Conservation (phyloP, 805 yeast genomes). For the Candida krabiensis region DNA sequence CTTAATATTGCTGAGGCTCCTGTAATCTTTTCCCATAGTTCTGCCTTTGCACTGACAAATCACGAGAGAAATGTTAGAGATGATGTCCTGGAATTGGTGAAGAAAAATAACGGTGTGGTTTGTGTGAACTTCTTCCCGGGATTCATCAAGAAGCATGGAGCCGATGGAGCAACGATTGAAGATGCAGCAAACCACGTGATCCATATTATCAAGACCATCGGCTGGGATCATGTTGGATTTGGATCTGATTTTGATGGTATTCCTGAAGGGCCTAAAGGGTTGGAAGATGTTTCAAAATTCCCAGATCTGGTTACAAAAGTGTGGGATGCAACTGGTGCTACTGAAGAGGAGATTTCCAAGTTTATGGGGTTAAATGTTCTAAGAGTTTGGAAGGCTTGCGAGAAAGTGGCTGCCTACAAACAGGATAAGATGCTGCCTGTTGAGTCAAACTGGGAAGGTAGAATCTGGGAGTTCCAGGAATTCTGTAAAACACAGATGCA, state of each 20-base stretch:
- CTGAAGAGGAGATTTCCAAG: slow-evolving; percentile 43
- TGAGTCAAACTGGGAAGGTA: slow-evolving; percentile 42
- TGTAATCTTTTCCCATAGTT: slow-evolving; percentile 52
- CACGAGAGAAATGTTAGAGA: slow-evolving; percentile 51
- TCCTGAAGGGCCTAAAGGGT: slow-evolving; percentile 43
- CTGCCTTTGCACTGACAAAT: slow-evolving; percentile 39
- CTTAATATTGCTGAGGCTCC: slow-evolving; percentile 44
- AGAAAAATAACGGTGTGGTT: slow-evolving; percentile 49
- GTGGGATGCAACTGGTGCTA: slow-evolving; percentile 35
- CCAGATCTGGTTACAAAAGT: slow-evolving; percentile 44
- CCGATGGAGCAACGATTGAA: slow-evolving; percentile 43
- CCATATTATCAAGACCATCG: slow-evolving; percentile 44
- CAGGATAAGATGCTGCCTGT: slow-evolving; percentile 26
- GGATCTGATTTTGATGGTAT: slow-evolving; percentile 58
- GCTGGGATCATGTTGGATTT: slow-evolving; percentile 56
- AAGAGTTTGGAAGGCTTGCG: slow-evolving; percentile 48
- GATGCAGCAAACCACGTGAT: slow-evolving; percentile 49
- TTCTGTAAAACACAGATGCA: too few relatives aligned
- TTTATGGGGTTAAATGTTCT: slow-evolving; percentile 47
- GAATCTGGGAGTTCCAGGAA: slow-evolving; percentile 42
- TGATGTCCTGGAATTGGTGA: slow-evolving; percentile 41
- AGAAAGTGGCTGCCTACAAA: slow-evolving; percentile 28
- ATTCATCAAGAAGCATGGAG: slow-evolving; percentile 33
- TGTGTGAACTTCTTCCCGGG: slow-evolving; percentile 48
- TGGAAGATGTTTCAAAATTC: slow-evolving; percentile 57